These are phyloP conservation scores for Fusarium incarnatum DNA, from an alignment of 2,329 filamentous ascomycete species.

Conservation along the genomic window DNA sequence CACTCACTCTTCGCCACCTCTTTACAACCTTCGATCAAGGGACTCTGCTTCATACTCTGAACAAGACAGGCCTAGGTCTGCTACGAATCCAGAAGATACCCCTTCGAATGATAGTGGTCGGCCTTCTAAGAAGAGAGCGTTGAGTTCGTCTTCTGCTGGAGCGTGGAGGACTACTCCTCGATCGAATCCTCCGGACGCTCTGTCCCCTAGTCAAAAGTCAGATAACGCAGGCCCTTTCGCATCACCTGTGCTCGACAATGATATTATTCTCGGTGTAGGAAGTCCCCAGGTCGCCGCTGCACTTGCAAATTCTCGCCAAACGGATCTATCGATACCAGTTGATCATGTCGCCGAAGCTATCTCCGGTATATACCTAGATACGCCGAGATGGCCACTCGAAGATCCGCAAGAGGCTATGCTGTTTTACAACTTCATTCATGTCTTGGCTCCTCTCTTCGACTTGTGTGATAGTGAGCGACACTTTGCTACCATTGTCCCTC, in stretches of 20 bases:
- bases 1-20: conserved; percentile 25
- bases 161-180: conserved; percentile 28
- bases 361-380: conserved; percentile 40
- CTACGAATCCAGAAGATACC: neutral
- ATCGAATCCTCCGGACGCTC: conserved; percentile 19
- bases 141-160: conserved; percentile 34
- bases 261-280: conserved; percentile 13
- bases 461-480: conserved; percentile 47
- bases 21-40: conserved; percentile 5
- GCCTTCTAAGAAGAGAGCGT: conserved; percentile 39
- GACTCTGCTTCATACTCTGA: conserved; percentile 10
- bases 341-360: conserved; percentile 36
- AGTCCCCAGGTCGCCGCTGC: conserved; percentile 15
- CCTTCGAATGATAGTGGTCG: conserved; percentile 14
- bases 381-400: conserved; percentile 39
- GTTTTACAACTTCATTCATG: conserved; percentile 45
- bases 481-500: conserved; percentile 47
- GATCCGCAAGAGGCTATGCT: conserved; percentile 47
- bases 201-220: conserved; percentile 35
- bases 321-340: conserved; percentile 17
- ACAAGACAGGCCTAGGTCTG: conserved; percentile 5
- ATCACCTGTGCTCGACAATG: conserved; percentile 13
- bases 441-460: conserved; percentile 46
- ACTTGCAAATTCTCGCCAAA: conserved; percentile 18
- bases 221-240: conserved; percentile 13